Evolutionary conservation across 371 early-diverging fungal species (phyloP).

Genomic region (Mucor saturninus): DNA sequence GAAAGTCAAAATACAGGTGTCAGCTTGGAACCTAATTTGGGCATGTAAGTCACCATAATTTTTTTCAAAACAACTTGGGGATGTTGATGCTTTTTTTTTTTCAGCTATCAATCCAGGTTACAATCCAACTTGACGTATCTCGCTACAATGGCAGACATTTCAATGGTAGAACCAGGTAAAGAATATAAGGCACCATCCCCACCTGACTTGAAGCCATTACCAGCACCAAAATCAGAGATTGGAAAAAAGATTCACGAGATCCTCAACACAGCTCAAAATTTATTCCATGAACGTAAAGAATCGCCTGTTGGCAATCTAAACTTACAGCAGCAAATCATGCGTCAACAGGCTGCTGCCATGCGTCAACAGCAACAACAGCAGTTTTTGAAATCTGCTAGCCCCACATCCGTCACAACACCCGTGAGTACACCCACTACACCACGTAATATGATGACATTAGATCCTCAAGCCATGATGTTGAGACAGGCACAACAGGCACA

Average conservation of each 20-base stretch:
- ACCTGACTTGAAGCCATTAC: conserved; percentile 50
- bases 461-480: conserved; percentile 29
- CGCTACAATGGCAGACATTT: conserved; percentile 62
- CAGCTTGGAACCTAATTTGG: conserved; percentile 40
- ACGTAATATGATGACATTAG: conserved; percentile 15
- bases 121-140: conserved; percentile 61
- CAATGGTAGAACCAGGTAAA: conserved; percentile 53
- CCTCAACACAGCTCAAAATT: conserved; percentile 34
- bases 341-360: conserved; percentile 32
- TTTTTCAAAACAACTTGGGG: too few species aligned
- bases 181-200: conserved; percentile 40
- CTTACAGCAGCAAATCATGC: conserved; percentile 18
- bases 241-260: conserved; percentile 42
- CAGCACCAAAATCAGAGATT: conserved; percentile 37
- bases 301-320: not conserved
- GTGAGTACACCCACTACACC: conserved; percentile 2
- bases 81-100: not conserved
- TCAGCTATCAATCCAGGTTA: conserved; percentile 56
- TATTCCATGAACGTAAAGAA: conserved; percentile 29
- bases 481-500: conserved; percentile 36
- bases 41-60: conserved; percentile 35
- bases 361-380: conserved; percentile 26
- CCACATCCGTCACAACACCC: not conserved
- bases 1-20: conserved; percentile 35
- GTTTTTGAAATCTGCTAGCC: conserved; percentile 4